Conservation (phyloP, 352 stramenopile species). For the Globisporangium paroecandrum region DNA sequence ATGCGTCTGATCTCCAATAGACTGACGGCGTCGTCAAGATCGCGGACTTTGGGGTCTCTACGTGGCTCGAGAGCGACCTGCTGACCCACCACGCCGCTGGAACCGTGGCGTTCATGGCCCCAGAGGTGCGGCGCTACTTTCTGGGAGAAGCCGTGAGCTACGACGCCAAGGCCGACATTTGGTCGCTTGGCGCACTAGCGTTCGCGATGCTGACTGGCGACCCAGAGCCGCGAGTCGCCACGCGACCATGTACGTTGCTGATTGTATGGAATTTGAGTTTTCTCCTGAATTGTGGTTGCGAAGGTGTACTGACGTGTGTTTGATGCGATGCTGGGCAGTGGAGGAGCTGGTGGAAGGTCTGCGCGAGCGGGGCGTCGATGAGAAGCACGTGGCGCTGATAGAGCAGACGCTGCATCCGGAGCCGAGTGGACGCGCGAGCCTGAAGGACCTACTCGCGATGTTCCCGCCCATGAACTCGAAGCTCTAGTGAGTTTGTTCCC, state of each 20-base stretch:
- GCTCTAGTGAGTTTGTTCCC: constrained; percentile 24
- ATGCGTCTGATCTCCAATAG: constrained; percentile 20
- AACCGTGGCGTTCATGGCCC: constrained; percentile 79
- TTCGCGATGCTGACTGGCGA: constrained; percentile 68
- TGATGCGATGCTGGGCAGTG: constrained; percentile 23
- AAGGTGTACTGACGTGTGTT: neutral
- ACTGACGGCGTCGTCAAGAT: constrained; percentile 68
- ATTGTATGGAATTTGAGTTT: neutral
- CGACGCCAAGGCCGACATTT: constrained; percentile 66
- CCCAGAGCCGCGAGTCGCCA: constrained; percentile 63
- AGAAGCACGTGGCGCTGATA: constrained; percentile 38
- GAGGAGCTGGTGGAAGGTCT: constrained; percentile 60
- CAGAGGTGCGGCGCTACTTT: constrained; percentile 74
- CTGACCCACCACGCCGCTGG: constrained; percentile 71
- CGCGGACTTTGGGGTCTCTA: constrained; percentile 83
- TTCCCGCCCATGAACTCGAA: constrained; percentile 39
- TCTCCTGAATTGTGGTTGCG: neutral
- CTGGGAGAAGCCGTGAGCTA: constrained; percentile 68
- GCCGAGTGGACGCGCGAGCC: constrained; percentile 36
- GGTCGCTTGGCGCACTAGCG: constrained; percentile 72
- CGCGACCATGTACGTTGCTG: constrained; percentile 42
- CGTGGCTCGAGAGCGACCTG: constrained; percentile 64
- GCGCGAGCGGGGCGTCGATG: constrained; percentile 22
- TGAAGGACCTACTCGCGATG: constrained; percentile 40
- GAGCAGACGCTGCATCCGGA: constrained; percentile 38